Percentiles rank a stretch among this genome's conserved stretches.
Evolutionary conservation across 164 flowering plant species (phyloP).

Genomic region (Euptelea pleiosperma): DNA sequence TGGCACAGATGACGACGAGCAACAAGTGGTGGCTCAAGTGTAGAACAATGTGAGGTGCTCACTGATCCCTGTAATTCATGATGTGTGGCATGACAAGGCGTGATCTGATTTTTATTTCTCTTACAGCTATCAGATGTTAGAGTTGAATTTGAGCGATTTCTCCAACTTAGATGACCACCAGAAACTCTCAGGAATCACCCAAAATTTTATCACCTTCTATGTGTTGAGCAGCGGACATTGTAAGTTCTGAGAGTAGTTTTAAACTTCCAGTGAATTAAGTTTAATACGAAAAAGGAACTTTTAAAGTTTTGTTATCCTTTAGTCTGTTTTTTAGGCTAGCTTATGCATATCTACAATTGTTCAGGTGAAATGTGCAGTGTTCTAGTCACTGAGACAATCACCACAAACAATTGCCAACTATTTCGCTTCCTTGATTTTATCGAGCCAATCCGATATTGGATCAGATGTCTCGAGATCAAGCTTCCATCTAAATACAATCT

Average conservation of each 20-base stretch:
- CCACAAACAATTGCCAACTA: too few relatives aligned
- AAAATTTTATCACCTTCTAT: too few relatives aligned
- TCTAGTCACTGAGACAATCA: too few relatives aligned
- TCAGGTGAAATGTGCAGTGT: too few relatives aligned
- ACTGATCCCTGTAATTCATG: constrained; percentile 2
- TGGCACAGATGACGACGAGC: constrained; percentile 89
- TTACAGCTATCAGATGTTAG: background rate
- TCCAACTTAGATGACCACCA: too few relatives aligned
- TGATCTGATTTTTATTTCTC: background rate
- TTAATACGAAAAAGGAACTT: background rate
- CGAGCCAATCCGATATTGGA: too few relatives aligned
- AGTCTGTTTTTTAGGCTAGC: background rate
- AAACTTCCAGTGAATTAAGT: background rate
- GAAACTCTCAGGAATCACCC: too few relatives aligned
- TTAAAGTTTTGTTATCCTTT: background rate
- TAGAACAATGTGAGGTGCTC: constrained; percentile 1
- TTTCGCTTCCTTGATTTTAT: too few relatives aligned
- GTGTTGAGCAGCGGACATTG: background rate
- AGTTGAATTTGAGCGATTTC: too few relatives aligned
- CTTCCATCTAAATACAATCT: too few relatives aligned
- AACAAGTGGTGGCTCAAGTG: constrained; percentile 17
- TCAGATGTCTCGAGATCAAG: too few relatives aligned
- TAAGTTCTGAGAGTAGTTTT: too few relatives aligned
- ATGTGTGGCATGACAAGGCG: background rate
- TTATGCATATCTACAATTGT: constrained; percentile 1